Evolutionary conservation across 1,284 basidiomycete genomes (phyloP).

Genomic region (Pascua sp.): DNA sequence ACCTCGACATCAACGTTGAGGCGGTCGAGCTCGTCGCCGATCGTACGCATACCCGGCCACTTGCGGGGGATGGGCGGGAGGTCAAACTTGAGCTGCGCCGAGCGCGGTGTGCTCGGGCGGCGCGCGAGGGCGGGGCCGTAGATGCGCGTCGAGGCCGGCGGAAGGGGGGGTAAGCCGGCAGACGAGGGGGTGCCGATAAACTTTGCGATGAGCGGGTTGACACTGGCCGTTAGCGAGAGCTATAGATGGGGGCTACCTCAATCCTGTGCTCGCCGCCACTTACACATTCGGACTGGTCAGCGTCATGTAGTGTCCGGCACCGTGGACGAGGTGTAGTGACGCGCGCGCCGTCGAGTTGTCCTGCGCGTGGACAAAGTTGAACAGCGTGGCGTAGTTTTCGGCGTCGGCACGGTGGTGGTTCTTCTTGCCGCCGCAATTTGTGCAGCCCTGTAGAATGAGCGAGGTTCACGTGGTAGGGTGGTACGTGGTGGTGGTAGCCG

Average conservation of each 20-base stretch:
- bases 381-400: not conserved
- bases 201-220: conserved; percentile 21
- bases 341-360: conserved; percentile 2
- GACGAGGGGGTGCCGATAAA: conserved; percentile 14
- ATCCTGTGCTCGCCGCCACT: conserved; percentile 1
- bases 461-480: too few species aligned
- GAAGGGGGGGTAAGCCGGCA: conserved; percentile 11
- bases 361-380: conserved; percentile 1
- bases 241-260: not conserved
- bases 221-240: conserved; percentile 4
- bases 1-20: conserved; percentile 8
- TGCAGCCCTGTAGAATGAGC: not conserved
- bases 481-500: not conserved
- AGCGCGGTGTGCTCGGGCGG: conserved; percentile 20
- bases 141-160: conserved; percentile 7
- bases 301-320: conserved; percentile 20
- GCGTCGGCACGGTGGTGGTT: conserved; percentile 3
- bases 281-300: conserved; percentile 24
- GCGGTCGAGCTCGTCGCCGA: conserved; percentile 20
- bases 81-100: conserved; percentile 8
- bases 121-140: conserved; percentile 11
- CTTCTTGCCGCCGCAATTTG: too few species aligned
- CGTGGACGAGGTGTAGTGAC: conserved; percentile 6
- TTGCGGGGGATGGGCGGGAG: conserved; percentile 18
- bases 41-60: conserved; percentile 15